A percentile compares a stretch with the other conserved stretches of the same genome.
Evolutionary conservation across 768 basidiomycete genomes (phyloP).

Genomic region (Pulveroboletus sp.): DNA sequence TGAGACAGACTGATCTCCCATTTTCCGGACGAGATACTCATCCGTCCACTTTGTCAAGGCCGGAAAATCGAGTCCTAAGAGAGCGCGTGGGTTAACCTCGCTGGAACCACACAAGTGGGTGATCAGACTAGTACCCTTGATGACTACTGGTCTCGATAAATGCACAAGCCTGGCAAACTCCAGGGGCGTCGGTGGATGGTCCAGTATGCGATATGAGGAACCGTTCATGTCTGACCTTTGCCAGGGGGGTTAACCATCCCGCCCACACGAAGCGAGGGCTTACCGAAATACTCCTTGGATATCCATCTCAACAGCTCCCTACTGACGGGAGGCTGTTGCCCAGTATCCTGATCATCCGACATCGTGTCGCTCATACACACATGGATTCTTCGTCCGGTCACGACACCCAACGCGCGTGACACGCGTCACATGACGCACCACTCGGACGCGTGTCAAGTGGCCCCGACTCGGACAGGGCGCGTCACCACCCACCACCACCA

Average conservation of each 20-base stretch:
- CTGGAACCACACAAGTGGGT: neutral
- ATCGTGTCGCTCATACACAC: neutral
- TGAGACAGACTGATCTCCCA: constrained; percentile 54
- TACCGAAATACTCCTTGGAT: constrained; percentile 36
- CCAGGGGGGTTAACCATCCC: neutral
- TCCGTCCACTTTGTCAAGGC: constrained; percentile 57
- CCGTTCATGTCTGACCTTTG: constrained; percentile 54
- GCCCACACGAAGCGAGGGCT: neutral
- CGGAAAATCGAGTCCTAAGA: constrained; percentile 46
- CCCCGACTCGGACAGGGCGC: neutral
- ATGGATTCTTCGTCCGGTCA: no score
- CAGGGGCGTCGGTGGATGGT: constrained; percentile 55
- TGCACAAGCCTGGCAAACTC: constrained; percentile 67
- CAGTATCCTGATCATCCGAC: constrained; percentile 8
- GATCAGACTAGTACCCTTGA: constrained; percentile 49
- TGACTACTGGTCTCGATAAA: constrained; percentile 67
- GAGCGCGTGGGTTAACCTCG: neutral
- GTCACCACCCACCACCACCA: constrained; percentile 1
- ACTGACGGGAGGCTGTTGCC: constrained; percentile 11
- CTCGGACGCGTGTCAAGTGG: neutral
- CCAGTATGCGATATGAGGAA: constrained; percentile 42
- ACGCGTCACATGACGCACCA: constrained; percentile 26
- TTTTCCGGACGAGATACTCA: constrained; percentile 51
- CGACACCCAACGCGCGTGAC: constrained; percentile 11
- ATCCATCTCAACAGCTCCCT: constrained; percentile 31